phyloP scores from a whole-genome alignment of 176 grass and related monocot genomes.

The Ampelocalamus luodianensis region DNA sequence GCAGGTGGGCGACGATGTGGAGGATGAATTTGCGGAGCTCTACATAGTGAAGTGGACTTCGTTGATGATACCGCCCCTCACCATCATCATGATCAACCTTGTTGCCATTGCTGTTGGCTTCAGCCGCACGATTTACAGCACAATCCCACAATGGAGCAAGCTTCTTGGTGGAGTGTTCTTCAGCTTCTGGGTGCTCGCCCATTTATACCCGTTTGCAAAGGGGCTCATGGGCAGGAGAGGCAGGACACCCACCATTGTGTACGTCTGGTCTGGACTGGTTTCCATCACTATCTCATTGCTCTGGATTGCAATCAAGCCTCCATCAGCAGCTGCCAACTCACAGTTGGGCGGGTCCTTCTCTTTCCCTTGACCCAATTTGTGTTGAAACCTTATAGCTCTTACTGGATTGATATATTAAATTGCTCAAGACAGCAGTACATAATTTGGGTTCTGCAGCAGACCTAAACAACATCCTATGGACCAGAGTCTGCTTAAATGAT shows the following conservation, averaged over 20 bases:
- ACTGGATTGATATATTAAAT: slow-evolving; percentile 22
- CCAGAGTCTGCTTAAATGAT: slow-evolving; percentile 33
- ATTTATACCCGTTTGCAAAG: slow-evolving; percentile 97
- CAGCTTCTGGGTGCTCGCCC: slow-evolving; percentile 96
- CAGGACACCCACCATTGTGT: slow-evolving; percentile 92
- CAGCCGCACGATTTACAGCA: slow-evolving; percentile 89
- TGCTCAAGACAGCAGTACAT: slow-evolving; percentile 2
- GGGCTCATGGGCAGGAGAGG: slow-evolving; percentile 97
- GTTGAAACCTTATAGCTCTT: slow-evolving; percentile 32
- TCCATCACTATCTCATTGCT: slow-evolving; percentile 92
- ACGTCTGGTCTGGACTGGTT: slow-evolving; percentile 90
- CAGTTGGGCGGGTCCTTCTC: slow-evolving; percentile 88
- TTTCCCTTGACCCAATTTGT: slow-evolving; percentile 72
- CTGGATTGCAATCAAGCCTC: slow-evolving; percentile 92
- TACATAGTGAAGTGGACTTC: slow-evolving; percentile 94
- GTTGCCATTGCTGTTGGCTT: slow-evolving; percentile 93
- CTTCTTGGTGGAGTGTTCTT: slow-evolving; percentile 97
- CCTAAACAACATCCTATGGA: slow-evolving; percentile 24
- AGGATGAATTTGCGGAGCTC: slow-evolving; percentile 86
- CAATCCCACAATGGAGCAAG: slow-evolving; percentile 96
- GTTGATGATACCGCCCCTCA: slow-evolving; percentile 87
- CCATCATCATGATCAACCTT: slow-evolving; percentile 97
- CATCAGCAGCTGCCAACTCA: slow-evolving; percentile 55
- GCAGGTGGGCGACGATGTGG: slow-evolving; percentile 67
- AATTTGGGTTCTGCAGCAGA: slow-evolving; percentile 36